These are phyloP conservation scores for Pseudogymnoascus pannorum DNA, from an alignment of 2,329 filamentous ascomycete species.

Conservation along the genomic window DNA sequence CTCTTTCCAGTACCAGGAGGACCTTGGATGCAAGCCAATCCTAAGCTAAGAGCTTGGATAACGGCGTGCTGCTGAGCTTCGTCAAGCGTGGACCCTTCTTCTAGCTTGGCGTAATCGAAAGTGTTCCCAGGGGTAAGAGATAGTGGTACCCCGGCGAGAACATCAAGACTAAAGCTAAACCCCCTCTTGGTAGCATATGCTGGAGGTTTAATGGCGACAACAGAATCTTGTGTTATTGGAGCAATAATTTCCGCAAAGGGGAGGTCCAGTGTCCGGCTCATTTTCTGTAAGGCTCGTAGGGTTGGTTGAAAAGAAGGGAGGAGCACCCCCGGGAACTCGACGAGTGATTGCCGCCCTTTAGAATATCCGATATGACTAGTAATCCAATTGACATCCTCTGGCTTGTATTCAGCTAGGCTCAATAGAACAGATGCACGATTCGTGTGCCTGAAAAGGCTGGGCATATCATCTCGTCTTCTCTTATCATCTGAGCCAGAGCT, in stretches of 20 bases:
- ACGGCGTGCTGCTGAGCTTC: conserved; percentile 43
- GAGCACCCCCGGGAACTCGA: conserved; percentile 57
- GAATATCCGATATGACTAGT: conserved; percentile 14
- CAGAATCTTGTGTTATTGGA: conserved; percentile 20
- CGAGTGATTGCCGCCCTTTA: conserved; percentile 31
- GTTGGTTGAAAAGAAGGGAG: conserved; percentile 51
- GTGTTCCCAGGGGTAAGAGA: conserved; percentile 23
- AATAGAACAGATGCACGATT: conserved; percentile 26
- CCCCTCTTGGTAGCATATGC: conserved; percentile 40
- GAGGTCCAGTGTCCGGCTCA: conserved; percentile 37
- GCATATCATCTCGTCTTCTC: conserved; percentile 15
- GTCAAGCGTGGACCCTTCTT: conserved; percentile 39
- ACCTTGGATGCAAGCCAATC: conserved; percentile 58
- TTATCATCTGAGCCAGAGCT: conserved; percentile 16
- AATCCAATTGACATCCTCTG: conserved; percentile 20
- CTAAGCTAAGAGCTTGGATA: conserved; percentile 43
- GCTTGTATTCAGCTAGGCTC: conserved; percentile 24
- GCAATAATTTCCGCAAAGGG: conserved; percentile 44
- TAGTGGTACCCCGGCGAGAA: conserved; percentile 20
- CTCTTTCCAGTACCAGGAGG: conserved; percentile 65
- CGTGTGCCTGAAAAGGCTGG: conserved; percentile 23
- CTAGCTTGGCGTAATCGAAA: conserved; percentile 28
- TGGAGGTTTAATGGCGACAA: conserved; percentile 36
- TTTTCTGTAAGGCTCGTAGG: conserved; percentile 46
- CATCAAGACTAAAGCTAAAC: conserved; percentile 43